These are phyloP conservation scores for Coleophoma crateriformis DNA, from an alignment of 2,329 filamentous ascomycete species.

Conservation along the genomic window DNA sequence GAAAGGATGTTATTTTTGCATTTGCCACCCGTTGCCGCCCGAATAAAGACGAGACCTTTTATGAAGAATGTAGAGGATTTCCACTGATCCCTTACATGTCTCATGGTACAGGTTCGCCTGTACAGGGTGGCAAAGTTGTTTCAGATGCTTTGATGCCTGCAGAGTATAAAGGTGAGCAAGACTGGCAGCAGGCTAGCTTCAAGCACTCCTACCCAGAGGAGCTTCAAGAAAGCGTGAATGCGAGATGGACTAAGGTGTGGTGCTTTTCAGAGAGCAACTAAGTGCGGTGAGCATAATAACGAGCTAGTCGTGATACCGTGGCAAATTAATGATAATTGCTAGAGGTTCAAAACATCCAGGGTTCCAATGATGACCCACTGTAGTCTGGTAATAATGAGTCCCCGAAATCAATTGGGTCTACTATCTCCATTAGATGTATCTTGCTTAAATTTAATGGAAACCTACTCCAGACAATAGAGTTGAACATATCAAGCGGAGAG, in stretches of 20 bases:
- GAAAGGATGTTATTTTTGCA: slow-evolving; percentile 42
- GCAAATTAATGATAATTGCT: background rate
- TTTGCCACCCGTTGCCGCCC: slow-evolving; percentile 42
- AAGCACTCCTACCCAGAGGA: slow-evolving; percentile 31
- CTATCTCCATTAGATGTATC: background rate
- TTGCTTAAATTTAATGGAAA: background rate
- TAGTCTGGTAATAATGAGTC: background rate
- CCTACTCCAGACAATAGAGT: slow-evolving; percentile 60
- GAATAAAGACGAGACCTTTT: slow-evolving; percentile 35
- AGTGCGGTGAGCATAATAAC: background rate
- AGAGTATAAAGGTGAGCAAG: slow-evolving; percentile 33
- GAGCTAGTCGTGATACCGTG: too few species aligned
- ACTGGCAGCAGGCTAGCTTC: slow-evolving; percentile 28
- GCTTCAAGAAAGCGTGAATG: slow-evolving; percentile 31
- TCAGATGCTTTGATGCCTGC: slow-evolving; percentile 35
- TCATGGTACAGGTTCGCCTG: slow-evolving; percentile 29
- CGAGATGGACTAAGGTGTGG: slow-evolving; percentile 28
- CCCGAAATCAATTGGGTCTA: background rate
- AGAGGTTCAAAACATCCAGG: background rate
- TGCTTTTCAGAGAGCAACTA: slow-evolving; percentile 9
- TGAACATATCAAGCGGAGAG: slow-evolving; percentile 59
- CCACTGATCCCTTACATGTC: slow-evolving; percentile 41
- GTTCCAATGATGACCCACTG: background rate
- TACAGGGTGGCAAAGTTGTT: slow-evolving; percentile 38
- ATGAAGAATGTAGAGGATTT: slow-evolving; percentile 37